Evolutionary conservation across 768 basidiomycete species (phyloP).

Genomic region (Boletus fagicola): DNA sequence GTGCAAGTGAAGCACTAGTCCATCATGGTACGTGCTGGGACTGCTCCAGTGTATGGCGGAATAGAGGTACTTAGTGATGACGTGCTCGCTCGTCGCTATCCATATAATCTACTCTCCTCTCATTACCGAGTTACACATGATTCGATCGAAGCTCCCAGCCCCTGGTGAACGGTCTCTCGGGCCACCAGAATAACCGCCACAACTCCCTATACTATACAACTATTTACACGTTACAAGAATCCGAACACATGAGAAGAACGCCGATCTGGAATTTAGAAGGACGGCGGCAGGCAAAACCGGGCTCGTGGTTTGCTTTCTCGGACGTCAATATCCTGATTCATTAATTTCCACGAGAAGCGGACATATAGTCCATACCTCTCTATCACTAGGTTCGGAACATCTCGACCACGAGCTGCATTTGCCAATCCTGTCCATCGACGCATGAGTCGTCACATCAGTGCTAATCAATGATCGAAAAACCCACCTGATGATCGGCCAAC

Average conservation of each 20-base stretch:
- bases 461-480: background rate
- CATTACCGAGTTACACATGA: background rate
- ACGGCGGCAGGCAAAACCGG: background rate
- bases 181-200: background rate
- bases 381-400: background rate
- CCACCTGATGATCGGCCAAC: background rate
- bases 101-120: slow-evolving; percentile 5
- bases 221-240: background rate
- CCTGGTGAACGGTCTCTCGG: background rate
- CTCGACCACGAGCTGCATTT: background rate
- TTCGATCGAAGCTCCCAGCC: background rate
- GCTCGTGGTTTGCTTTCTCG: background rate
- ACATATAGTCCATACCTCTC: background rate
- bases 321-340: background rate
- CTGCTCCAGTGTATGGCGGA: background rate
- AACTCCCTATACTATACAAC: too few species aligned
- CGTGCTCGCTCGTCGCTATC: background rate
- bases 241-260: background rate
- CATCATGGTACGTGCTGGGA: background rate
- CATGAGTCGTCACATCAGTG: too few species aligned
- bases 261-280: background rate
- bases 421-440: background rate
- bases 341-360: background rate
- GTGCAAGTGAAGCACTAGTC: slow-evolving; percentile 8
- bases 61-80: slow-evolving; percentile 13